Percentiles rank a stretch among this genome's conserved stretches.
Conservation (phyloP, 345 rosid genomes). For the Melaleuca alternifolia region DNA sequence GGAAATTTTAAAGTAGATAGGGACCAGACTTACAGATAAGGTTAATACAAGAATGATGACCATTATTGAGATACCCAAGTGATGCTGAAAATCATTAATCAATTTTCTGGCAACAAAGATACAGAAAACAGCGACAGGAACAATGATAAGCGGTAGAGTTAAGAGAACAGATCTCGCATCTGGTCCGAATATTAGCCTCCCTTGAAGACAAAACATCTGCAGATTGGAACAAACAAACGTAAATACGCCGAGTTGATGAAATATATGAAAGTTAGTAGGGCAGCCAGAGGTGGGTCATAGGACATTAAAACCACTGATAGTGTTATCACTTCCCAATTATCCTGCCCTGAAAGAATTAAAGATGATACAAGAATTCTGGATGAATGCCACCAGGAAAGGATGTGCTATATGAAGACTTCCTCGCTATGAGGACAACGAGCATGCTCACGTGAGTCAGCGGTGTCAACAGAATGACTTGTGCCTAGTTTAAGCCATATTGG, state of each 20-base stretch:
- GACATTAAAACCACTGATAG: neutral
- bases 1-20: conserved; percentile 2
- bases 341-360: neutral
- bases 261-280: neutral
- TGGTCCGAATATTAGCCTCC: conserved; percentile 95
- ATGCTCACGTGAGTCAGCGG: neutral
- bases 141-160: conserved; percentile 56
- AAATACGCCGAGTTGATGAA: neutral
- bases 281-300: neutral
- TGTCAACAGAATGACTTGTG: neutral
- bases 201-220: conserved; percentile 63
- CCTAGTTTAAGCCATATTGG: neutral
- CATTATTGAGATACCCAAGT: conserved; percentile 54
- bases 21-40: conserved; percentile 34
- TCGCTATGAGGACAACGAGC: neutral
- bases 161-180: conserved; percentile 65
- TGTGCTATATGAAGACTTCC: neutral
- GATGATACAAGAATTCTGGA: neutral
- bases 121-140: conserved; percentile 68
- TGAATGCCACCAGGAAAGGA: neutral
- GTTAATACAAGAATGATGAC: conserved; percentile 32
- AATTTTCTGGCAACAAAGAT: conserved; percentile 66
- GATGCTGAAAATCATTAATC: conserved; percentile 57
- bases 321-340: neutral
- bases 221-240: neutral